phyloP scores from a whole-genome alignment of 139 green algal genomes.

The Tetradesmus obliquus region DNA sequence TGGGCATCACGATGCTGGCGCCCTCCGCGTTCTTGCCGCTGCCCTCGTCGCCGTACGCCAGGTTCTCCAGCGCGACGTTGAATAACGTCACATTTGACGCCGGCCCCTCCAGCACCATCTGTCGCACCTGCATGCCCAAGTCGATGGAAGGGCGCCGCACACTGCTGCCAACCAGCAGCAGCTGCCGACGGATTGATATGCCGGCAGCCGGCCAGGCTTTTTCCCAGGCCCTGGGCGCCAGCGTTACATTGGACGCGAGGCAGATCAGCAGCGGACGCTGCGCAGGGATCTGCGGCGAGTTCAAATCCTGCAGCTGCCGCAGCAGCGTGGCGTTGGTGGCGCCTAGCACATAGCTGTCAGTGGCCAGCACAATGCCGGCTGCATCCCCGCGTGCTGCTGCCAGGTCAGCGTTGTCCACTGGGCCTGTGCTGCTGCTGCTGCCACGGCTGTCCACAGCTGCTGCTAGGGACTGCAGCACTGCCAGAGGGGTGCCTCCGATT shows the following conservation, averaged over 20 bases:
- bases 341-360: conserved; percentile 9
- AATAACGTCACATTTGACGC: conserved; percentile 8
- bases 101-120: conserved; percentile 2
- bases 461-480: background rate
- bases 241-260: background rate
- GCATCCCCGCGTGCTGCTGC: background rate
- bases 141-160: background rate
- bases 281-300: background rate
- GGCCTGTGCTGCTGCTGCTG: background rate
- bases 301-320: background rate
- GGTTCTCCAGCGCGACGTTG: background rate
- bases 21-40: too few relatives aligned
- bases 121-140: background rate
- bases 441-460: background rate
- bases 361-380: background rate
- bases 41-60: too few relatives aligned
- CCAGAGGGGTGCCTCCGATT: background rate
- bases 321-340: background rate
- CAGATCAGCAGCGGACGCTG: background rate
- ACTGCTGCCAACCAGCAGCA: conserved; percentile 17
- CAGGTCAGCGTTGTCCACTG: background rate
- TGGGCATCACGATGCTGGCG: too few relatives aligned
- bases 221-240: background rate
- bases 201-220: background rate
- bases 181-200: background rate